These are phyloP conservation scores for Pyrrhoderma noxium DNA, from an alignment of 1,284 basidiomycete species.

Conservation along the genomic window DNA sequence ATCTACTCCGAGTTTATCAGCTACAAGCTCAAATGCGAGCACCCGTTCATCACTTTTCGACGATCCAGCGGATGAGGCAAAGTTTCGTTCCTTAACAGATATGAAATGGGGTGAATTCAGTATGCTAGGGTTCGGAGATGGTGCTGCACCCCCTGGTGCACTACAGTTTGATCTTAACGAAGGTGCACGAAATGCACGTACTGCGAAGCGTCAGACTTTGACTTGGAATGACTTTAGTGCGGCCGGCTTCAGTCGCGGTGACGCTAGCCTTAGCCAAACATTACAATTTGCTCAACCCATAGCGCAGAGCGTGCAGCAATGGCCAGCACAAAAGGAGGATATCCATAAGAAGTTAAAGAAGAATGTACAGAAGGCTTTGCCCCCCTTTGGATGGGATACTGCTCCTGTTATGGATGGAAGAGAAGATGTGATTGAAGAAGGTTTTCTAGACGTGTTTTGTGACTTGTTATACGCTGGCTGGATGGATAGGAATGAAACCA, in stretches of 20 bases:
- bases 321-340: conserved; percentile 68
- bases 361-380: conserved; percentile 62
- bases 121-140: conserved; percentile 63
- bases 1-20: conserved; percentile 24
- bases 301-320: conserved; percentile 53
- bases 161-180: conserved; percentile 85
- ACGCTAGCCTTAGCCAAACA: conserved; percentile 66
- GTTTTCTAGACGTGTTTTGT: conserved; percentile 82
- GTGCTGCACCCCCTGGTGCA: conserved; percentile 50
- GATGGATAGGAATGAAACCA: conserved; percentile 67
- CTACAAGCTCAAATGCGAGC: conserved; percentile 25
- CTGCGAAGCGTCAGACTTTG: conserved; percentile 70
- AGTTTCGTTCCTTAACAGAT: conserved; percentile 75
- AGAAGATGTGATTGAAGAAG: conserved; percentile 77
- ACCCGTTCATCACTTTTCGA: conserved; percentile 28
- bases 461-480: conserved; percentile 80
- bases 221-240: conserved; percentile 83
- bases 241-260: conserved; percentile 71
- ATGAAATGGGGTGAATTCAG: conserved; percentile 88
- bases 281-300: conserved; percentile 76
- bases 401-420: conserved; percentile 59
- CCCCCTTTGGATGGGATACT: conserved; percentile 80
- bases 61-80: conserved; percentile 44
- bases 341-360: conserved; percentile 75
- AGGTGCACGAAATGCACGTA: conserved; percentile 70